Evolutionary conservation across 75 land plant species (phyloP).

Genomic region (Sequoiadendron giganteum): DNA sequence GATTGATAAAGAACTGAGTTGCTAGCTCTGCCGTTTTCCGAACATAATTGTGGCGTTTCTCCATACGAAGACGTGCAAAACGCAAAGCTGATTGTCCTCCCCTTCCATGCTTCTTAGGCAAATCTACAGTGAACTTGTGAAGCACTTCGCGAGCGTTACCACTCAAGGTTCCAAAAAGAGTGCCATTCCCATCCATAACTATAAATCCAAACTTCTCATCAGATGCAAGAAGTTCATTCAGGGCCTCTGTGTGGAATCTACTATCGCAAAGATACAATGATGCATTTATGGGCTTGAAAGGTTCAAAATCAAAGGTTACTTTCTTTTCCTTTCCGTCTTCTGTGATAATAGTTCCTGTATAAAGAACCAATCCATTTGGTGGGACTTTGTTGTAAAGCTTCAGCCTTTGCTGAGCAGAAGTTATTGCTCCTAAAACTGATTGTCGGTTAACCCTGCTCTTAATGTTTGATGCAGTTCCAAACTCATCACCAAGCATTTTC

Average conservation of each 20-base stretch:
- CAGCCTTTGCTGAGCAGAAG: conserved; percentile 38
- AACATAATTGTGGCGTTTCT: conserved; percentile 44
- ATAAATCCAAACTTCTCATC: conserved; percentile 65
- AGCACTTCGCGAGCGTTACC: conserved; percentile 34
- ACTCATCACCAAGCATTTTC: conserved; percentile 44
- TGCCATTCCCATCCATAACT: conserved; percentile 57
- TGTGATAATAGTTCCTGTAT: conserved; percentile 40
- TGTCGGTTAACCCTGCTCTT: conserved; percentile 39
- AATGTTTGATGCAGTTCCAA: conserved; percentile 38
- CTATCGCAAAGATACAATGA: conserved; percentile 34
- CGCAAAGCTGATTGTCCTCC: conserved; percentile 37
- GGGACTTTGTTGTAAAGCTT: conserved; percentile 39
- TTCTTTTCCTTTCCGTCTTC: conserved; percentile 41
- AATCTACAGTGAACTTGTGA: conserved; percentile 31
- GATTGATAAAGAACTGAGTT: conserved; percentile 42
- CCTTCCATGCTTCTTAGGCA: conserved; percentile 40
- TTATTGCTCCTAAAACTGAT: conserved; percentile 37
- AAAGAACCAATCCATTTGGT: conserved; percentile 34
- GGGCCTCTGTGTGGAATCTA: conserved; percentile 33
- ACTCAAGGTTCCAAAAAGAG: conserved; percentile 38
- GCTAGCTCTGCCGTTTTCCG: conserved; percentile 53
- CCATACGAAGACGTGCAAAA: conserved; percentile 68
- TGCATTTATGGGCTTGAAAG: conserved; percentile 35
- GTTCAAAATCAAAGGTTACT: conserved; percentile 34
- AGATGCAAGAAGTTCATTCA: conserved; percentile 41